Percentiles rank a stretch among this genome's conserved stretches.
phyloP scores from a whole-genome alignment of 1,284 basidiomycete species.

The Cronartium quercuum region DNA sequence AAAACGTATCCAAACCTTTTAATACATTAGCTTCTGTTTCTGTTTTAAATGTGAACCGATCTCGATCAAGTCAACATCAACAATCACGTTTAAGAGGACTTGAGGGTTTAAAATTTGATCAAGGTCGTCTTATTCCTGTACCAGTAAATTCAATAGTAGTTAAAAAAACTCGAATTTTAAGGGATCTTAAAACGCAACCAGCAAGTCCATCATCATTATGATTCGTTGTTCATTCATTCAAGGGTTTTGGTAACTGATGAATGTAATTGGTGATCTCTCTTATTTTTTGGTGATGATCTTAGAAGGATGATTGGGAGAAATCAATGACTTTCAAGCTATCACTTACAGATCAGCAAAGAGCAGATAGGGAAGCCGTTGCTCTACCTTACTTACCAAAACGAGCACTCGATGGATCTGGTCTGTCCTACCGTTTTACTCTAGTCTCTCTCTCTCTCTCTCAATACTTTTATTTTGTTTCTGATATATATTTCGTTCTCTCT shows the following conservation, averaged over 20 bases:
- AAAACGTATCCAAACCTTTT: constrained; percentile 6
- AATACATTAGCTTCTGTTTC: background rate
- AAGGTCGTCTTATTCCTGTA: background rate
- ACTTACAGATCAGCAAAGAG: constrained; percentile 31
- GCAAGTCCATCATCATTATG: background rate
- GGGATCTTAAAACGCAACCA: background rate
- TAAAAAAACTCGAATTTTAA: background rate
- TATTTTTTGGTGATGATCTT: background rate
- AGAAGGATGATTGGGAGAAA: background rate
- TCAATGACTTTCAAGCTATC: constrained; percentile 32
- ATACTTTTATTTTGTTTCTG: background rate
- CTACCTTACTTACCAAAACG: constrained; percentile 25
- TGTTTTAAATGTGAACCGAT: background rate
- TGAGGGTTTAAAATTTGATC: constrained; percentile 17
- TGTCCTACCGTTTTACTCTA: background rate
- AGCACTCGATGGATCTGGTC: constrained; percentile 13
- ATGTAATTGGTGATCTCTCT: background rate
- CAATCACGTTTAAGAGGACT: constrained; percentile 17
- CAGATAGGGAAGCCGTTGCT: constrained; percentile 18
- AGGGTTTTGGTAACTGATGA: background rate
- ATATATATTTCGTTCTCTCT: background rate
- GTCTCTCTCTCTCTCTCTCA: background rate
- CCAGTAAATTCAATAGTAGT: background rate
- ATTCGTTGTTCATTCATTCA: background rate
- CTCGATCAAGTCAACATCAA: background rate